Base-by-base conservation (phyloP, 2,329 filamentous ascomycete genomes). In the Penicillium sp. region DNA sequence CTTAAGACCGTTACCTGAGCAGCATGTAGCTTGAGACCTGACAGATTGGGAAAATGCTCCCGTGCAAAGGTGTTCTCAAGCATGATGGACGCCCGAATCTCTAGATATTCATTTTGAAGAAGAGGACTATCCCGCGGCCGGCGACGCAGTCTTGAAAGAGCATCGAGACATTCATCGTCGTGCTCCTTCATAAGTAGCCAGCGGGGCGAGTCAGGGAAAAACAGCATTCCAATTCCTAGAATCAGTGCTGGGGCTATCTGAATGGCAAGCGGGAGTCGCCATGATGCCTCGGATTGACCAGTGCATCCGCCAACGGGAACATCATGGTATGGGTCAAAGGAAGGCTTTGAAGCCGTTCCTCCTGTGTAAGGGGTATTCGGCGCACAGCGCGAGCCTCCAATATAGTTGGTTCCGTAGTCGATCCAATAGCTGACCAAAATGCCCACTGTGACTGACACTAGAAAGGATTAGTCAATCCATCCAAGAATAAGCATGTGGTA, bases 131-230 rank as follows among this genome's bases (percentile, higher is more conserved):
- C 74, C 0, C 64, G 61, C 2, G 77, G 72, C 2, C 80, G 69
- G 29, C 74, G 71, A 6, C 82, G 77, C 6, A 85, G 67, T 52
- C 73, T 77, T 2, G 72, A 72, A 2, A 84, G 68, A 0, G 72
- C 74, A 10, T 65, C 53, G 7, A 82, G 66, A 0, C 76, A 75
- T 15, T 83, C 80, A 3, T 78, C 70, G 45, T 82, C 73, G 5
- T 76, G 74, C 33, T 75, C 76, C 47, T 75, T 72, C 58, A 74
- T 76, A 8, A 75, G 70, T 2, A 84, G 71, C 74, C 81, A 84
- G 23, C 82, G 74, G 0, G 82, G 82, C 0, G 81, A 82, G 50
- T 79, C 82, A 0, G 82, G 82, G 54, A 83, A 74, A 64, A 81
- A 80, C 5, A 71, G 28, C 60, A 76, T 74, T 8, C 73, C 73